Evolutionary conservation across 2,329 filamentous ascomycete genomes (phyloP), one percentile per base, ranked within the genome.

Genomic region (Trichoderma atrobrunneum): DNA sequence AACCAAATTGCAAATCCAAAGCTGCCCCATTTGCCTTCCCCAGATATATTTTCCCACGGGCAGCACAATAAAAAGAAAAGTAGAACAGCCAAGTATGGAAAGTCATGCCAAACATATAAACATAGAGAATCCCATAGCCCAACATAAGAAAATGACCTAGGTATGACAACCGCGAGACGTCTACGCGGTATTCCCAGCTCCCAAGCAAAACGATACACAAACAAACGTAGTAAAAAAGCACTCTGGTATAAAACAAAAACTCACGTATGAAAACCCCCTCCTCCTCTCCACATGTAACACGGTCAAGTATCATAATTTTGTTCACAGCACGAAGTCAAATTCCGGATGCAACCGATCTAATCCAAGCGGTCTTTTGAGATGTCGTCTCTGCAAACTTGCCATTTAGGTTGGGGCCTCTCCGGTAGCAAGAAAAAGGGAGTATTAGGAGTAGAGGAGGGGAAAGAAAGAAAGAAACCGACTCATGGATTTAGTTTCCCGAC

Each of bases 181-280:
- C 48, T 21, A 34, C 51, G 32, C 51, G 61, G 51, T 21, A 39
- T 18, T 28, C 61, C 32, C 30, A 21, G 64, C 30, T 30, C 70
- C 51, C 34, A 16, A 36, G 60, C 24, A 21, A 62, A 43, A 62
- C 36, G 39, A 57, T 48, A 43, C 28, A 21, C 57, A 34, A 11
- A 62, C 30, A 32, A 11, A 71, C 14, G 28, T 48, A 34, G 16
- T 8, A 21, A 67, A 67, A 32, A 57, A 65, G 51, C 71, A 72
- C 71, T 72, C 71, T 72, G 71, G 71, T 70, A 71, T 72, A 72
- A 67, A 30, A 70, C 24, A 70, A 61, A 56, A 62, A 72, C 71
- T 70, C 71, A 65, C 72, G 36, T 26, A 62, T 60, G 48, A 56
- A 43, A 36, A 24, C 56, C 39, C 59, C 54, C 16, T 11, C 34